phyloP scores from a whole-genome alignment of 257 asterid species.

The Solanum peruvianum region DNA sequence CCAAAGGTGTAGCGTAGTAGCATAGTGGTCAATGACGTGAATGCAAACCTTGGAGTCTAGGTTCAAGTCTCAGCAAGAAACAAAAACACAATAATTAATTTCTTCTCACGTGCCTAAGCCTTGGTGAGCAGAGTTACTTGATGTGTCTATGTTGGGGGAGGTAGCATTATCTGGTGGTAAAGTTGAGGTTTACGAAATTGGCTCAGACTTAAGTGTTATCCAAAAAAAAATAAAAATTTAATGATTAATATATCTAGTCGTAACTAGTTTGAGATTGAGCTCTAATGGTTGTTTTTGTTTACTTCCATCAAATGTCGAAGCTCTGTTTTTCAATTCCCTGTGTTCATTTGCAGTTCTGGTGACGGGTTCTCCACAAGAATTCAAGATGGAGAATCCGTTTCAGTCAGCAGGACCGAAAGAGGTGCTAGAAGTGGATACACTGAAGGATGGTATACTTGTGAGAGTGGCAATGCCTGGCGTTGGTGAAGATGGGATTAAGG shows the following conservation, averaged over 20 bases:
- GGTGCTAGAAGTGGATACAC: constrained; percentile 8
- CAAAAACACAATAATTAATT: background rate
- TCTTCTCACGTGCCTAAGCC: background rate
- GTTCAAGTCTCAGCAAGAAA: background rate
- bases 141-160: background rate
- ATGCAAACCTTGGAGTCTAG: background rate
- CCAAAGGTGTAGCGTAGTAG: background rate
- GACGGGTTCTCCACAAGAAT: background rate
- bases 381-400: constrained; percentile 26
- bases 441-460: constrained; percentile 6
- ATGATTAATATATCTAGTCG: background rate
- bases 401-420: constrained; percentile 13
- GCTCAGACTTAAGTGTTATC: too few relatives aligned
- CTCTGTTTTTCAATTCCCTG: background rate
- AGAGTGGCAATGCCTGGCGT: constrained; percentile 16
- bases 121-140: background rate
- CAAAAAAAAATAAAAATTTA: background rate
- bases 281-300: background rate
- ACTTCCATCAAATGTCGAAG: background rate
- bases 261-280: background rate
- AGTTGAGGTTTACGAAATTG: background rate
- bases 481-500: constrained; percentile 10
- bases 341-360: background rate
- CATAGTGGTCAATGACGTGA: background rate
- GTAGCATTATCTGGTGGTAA: background rate